Conservation (phyloP, 345 rosid genomes). For the Brassica juncea region DNA sequence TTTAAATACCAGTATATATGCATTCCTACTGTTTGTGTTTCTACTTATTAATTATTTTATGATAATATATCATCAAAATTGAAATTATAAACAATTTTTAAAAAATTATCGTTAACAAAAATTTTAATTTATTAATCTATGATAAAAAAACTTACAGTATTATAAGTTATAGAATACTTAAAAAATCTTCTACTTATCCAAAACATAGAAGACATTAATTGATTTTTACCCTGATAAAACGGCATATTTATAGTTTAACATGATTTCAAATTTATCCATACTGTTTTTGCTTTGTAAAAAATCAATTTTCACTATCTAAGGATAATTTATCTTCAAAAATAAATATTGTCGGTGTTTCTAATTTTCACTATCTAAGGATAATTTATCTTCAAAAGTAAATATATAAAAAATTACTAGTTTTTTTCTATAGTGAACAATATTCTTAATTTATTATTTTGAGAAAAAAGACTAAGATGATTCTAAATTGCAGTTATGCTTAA, state of each 20-base stretch:
- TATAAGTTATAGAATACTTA: neutral
- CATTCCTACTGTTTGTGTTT: neutral
- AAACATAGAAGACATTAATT: neutral
- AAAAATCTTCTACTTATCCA: neutral
- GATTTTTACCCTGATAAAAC: neutral
- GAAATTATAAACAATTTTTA: no score
- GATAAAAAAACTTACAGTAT: neutral
- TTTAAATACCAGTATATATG: neutral
- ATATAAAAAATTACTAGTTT: neutral
- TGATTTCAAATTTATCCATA: neutral
- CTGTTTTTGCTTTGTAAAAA: neutral
- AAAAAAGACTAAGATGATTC: neutral
- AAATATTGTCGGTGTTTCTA: neutral
- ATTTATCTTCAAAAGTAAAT: neutral
- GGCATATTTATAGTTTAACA: neutral
- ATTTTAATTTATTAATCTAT: no score
- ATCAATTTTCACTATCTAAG: neutral
- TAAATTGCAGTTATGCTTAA: neutral
- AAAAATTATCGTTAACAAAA: neutral
- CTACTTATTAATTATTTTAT: neutral
- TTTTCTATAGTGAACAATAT: neutral
- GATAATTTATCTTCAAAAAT: neutral
- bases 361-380: neutral
- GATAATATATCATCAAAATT: no score
- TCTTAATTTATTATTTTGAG: neutral